Evolutionary conservation across 768 basidiomycete genomes (phyloP), one percentile per base, ranked within the genome.

Genomic region (Auriscalpium microsporum): DNA sequence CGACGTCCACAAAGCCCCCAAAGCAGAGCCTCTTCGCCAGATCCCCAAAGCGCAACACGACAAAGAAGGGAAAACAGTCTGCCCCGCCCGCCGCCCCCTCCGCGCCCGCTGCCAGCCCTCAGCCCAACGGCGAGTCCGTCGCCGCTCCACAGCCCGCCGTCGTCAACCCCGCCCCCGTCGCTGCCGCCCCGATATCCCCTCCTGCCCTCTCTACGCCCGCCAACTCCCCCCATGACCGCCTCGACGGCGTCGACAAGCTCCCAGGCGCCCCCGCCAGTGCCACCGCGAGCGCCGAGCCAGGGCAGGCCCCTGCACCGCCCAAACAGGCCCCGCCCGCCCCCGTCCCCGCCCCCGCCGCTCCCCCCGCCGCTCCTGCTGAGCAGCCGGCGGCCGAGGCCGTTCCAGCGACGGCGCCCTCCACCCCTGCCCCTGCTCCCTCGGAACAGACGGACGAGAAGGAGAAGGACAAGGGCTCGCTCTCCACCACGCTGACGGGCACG

Each of bases 381-480:
- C 52, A 56, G 47, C 58, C 56, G 35, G 42, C 62, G 14, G 53
- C 62, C 21, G 53, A 55, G 34, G 50, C 59, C 55, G 40, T 58
- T 52, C 58, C 48, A 17, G 56, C 57, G 6, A 35, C 56, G 10
- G 14, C 50, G n/a, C 50, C 55, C 48, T 44, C 58, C 60, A 63
- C 62, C 59, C 61, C 63, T 58, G 64, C 68, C 55, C 63, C 70
- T 58, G 65, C 66, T 49, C 62, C 52, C 34, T 50, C 66, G 28
- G 70, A 68, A 40, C 69, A 66, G 23, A 62, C 69, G 42, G 72
- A 72, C 44, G 65, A 73, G 57, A 71, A 67, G 44, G 75, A 76
- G 64, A 75, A 69, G 65, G 77, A 78, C 64, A 76, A 75, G 64
- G 74, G 68, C 54, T 78, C 76, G 8, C 66, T 77, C 19, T 67